Evolutionary conservation across 257 asterid species (phyloP).

Genomic region (Phtheirospermum japonicum): DNA sequence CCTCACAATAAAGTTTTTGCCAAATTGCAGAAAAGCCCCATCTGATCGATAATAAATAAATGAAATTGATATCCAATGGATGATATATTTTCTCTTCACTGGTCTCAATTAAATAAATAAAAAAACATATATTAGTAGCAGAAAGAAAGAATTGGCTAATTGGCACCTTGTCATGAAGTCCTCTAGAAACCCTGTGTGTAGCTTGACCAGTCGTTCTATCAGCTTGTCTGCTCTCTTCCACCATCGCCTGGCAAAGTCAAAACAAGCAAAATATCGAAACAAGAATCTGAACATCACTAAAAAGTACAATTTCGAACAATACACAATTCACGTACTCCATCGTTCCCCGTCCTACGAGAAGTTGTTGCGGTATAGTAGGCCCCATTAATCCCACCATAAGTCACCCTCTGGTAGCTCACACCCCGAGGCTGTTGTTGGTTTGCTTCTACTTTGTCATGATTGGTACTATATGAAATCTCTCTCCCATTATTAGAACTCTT

Average conservation of each 20-base stretch:
- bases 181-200: conserved; percentile 72
- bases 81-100: too few relatives aligned
- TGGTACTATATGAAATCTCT: conserved; percentile 22
- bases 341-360: conserved; percentile 48
- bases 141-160: not conserved
- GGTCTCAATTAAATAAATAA: too few relatives aligned
- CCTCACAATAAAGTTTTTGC: too few relatives aligned
- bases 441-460: conserved; percentile 29
- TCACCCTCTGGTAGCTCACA: conserved; percentile 63
- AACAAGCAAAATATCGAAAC: not conserved
- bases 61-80: too few relatives aligned
- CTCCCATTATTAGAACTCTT: conserved; percentile 26
- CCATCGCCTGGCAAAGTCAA: conserved; percentile 42
- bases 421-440: conserved; percentile 28
- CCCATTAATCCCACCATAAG: conserved; percentile 79
- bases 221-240: conserved; percentile 79
- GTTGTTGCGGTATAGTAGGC: conserved; percentile 65
- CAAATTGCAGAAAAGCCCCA: too few relatives aligned
- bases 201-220: conserved; percentile 82
- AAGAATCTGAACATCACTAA: not conserved
- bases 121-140: too few relatives aligned
- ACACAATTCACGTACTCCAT: conserved; percentile 51
- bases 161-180: conserved; percentile 74
- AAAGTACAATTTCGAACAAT: not conserved
- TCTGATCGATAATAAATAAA: too few relatives aligned